phyloP scores from a whole-genome alignment of 2,329 filamentous ascomycete species.

The Calonectria naviculata region DNA sequence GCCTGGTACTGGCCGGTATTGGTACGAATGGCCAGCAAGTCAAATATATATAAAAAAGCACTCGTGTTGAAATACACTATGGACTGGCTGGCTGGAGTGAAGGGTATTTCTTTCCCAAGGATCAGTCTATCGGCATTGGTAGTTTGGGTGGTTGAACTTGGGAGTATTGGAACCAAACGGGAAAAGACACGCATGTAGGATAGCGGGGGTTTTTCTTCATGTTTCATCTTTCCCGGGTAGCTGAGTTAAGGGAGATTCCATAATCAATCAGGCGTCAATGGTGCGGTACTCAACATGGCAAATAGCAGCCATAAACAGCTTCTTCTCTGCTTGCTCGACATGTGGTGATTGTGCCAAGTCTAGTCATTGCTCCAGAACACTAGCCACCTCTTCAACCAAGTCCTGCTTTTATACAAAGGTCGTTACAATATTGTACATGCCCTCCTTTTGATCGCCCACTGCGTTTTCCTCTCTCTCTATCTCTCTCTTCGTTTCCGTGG shows the following conservation, averaged over 20 bases:
- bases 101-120: background rate
- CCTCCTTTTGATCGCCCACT: background rate
- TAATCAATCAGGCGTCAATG: background rate
- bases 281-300: background rate
- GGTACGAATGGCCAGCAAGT: background rate
- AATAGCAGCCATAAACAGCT: background rate
- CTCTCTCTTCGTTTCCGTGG: background rate
- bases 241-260: background rate
- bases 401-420: slow-evolving; percentile 38
- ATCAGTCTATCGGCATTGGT: background rate
- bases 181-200: slow-evolving; percentile 31
- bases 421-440: slow-evolving; percentile 47
- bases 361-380: slow-evolving; percentile 7
- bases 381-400: slow-evolving; percentile 2
- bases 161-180: slow-evolving; percentile 6
- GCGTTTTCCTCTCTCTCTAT: background rate
- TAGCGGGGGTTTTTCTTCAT: slow-evolving; percentile 25
- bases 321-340: slow-evolving; percentile 6
- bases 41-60: background rate
- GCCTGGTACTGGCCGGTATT: background rate
- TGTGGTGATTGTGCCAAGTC: slow-evolving; percentile 22
- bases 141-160: background rate
- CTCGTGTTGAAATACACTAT: background rate
- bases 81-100: background rate
- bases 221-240: slow-evolving; percentile 22